These are phyloP conservation scores for Calonectria pauciramosa DNA, from an alignment of 2,329 filamentous ascomycete species.

Conservation along the genomic window DNA sequence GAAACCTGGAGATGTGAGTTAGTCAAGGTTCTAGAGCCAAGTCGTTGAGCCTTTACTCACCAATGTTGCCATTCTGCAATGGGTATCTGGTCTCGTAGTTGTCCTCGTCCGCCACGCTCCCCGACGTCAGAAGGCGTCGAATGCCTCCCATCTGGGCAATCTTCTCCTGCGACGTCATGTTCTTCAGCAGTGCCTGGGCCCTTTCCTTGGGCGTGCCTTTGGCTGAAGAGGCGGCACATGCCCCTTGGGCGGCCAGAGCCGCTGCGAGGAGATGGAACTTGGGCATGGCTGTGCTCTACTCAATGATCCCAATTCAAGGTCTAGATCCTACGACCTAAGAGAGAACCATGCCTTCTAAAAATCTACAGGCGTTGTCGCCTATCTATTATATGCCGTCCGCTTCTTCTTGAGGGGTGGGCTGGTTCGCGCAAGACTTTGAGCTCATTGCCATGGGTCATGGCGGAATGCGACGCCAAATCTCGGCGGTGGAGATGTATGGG, in stretches of 20 bases:
- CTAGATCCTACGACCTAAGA: not conserved
- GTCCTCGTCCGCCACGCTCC: conserved; percentile 28
- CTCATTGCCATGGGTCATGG: conserved; percentile 30
- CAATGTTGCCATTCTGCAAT: conserved; percentile 37
- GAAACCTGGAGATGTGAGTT: conserved; percentile 37
- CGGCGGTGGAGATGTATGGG: conserved; percentile 15
- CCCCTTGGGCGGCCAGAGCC: conserved; percentile 17
- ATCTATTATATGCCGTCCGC: conserved; percentile 15
- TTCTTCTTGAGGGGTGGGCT: not conserved
- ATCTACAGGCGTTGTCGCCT: not conserved
- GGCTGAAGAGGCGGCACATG: conserved; percentile 2
- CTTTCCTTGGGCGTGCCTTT: conserved; percentile 28
- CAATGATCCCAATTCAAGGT: not conserved
- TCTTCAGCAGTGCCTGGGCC: conserved; percentile 30
- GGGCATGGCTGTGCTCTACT: conserved; percentile 20
- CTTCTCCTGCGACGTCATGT: conserved; percentile 40
- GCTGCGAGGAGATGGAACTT: conserved; percentile 27
- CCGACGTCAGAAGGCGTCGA: conserved; percentile 30
- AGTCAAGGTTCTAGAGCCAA: not conserved
- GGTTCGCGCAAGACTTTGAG: conserved; percentile 12
- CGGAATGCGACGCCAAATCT: conserved; percentile 25
- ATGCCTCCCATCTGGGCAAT: conserved; percentile 38
- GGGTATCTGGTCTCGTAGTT: conserved; percentile 34
- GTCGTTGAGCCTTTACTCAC: conserved; percentile 3
- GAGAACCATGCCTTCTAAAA: not conserved